These are phyloP conservation scores for Cercospora sp. DNA, from an alignment of 2,329 filamentous ascomycete genomes.

Conservation along the genomic window DNA sequence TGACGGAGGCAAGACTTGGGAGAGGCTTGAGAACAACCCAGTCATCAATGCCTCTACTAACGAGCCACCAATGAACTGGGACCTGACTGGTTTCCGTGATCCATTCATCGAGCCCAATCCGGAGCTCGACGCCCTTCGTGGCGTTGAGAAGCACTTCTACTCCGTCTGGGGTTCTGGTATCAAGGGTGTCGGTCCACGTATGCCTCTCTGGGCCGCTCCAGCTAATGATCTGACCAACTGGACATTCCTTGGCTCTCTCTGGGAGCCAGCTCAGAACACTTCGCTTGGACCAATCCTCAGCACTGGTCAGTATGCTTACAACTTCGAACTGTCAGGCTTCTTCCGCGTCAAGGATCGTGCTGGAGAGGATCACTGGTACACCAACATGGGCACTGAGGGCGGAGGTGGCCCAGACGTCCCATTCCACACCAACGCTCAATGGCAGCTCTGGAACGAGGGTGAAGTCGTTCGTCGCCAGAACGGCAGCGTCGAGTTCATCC, in stretches of 20 bases:
- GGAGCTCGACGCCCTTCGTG: constrained; percentile 46
- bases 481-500: constrained; percentile 47
- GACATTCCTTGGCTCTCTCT: constrained; percentile 50
- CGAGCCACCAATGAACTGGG: constrained; percentile 46
- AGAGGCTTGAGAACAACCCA: constrained; percentile 49
- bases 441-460: constrained; percentile 51
- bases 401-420: constrained; percentile 42
- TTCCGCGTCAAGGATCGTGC: constrained; percentile 48
- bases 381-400: constrained; percentile 45
- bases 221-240: constrained; percentile 47
- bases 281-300: constrained; percentile 45
- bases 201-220: constrained; percentile 50
- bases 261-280: constrained; percentile 47
- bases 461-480: constrained; percentile 45
- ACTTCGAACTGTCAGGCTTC: constrained; percentile 53
- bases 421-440: constrained; percentile 43
- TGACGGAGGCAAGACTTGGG: constrained; percentile 51
- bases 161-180: constrained; percentile 50
- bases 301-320: constrained; percentile 49
- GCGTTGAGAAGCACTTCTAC: constrained; percentile 47
- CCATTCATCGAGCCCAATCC: constrained; percentile 41
- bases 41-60: constrained; percentile 42
- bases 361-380: constrained; percentile 48
- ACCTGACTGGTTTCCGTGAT: constrained; percentile 46
- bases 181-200: constrained; percentile 49